Base-by-base conservation (phyloP, 331 rosid genomes). In the Erythrophleum ivorense region DNA sequence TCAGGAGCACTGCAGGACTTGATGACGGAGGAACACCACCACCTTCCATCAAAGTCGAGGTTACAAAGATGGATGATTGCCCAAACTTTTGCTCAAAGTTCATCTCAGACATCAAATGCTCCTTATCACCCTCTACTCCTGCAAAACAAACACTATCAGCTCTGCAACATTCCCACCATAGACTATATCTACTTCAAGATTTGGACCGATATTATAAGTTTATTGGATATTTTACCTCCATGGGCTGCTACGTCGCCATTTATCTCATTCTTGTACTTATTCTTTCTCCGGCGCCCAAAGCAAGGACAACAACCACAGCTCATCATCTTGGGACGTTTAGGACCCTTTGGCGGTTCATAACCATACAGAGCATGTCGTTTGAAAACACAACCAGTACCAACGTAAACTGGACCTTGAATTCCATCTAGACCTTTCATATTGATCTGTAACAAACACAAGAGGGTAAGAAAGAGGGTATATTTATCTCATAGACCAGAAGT, bases 51-150 rank as follows among this genome's bases (percentile, higher is more conserved):
- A 91, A 78, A 60, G 97, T 90, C 10, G 98, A 88, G 54, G 93
- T 94, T 81, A 90, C 91, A 55, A 91, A 88, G 45, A 85, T 81
- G 60, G 92, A 82, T 1, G 98, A 94, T 43, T 91, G 94, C 21
- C 97, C 97, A 24, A 92, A 94, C 78, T 79, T 91, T 84, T 87
- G 88, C 78, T 94, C 98, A 16, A 82, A 88, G 55, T 91, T 90
- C 94, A 84, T 94, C 71, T 91, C 83, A 8, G 97, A 88, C 94
- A 92, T 88, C 85, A 94, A 40, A 46, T 90, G 79, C 79, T 94
- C 87, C 84, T 87, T 91, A 13, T 85, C 86, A 41, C 82, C 88
- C 9, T 85, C 84, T 14, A 78, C 53, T 76, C 82, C 76, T 75
- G 21, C 67, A 48, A 36, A n/a, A 83, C 53, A 80, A 58, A 43